Percentiles rank a stretch among this genome's conserved stretches.
These are phyloP conservation scores for Crassisporium funariophilum DNA, from an alignment of 768 basidiomycete genomes.

Conservation along the genomic window DNA sequence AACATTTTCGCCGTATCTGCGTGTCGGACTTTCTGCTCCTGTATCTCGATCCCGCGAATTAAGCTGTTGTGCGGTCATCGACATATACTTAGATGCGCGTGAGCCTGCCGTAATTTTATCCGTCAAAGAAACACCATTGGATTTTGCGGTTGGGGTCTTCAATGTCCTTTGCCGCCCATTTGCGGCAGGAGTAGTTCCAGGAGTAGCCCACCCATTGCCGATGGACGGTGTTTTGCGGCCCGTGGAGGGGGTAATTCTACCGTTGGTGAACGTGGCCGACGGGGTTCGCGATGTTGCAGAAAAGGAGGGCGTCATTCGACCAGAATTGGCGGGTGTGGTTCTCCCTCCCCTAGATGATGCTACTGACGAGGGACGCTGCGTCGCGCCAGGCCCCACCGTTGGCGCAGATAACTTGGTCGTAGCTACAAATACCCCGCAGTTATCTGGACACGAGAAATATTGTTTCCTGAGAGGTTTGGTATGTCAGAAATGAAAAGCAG, in stretches of 20 bases:
- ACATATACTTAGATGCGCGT: constrained; percentile 80
- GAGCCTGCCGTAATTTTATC: constrained; percentile 77
- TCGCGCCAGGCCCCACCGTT: constrained; percentile 58
- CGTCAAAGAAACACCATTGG: constrained; percentile 33
- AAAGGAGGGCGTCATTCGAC: constrained; percentile 53
- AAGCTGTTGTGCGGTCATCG: constrained; percentile 84
- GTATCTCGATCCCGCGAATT: constrained; percentile 42
- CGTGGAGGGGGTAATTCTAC: constrained; percentile 41
- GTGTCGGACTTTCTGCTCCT: constrained; percentile 33
- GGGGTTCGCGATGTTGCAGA: constrained; percentile 35
- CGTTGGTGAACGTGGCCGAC: constrained; percentile 39
- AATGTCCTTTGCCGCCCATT: constrained; percentile 28
- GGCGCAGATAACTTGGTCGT: constrained; percentile 78
- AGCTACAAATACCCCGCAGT: constrained; percentile 91
- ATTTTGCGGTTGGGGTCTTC: constrained; percentile 35
- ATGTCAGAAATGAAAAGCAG: constrained; percentile 7
- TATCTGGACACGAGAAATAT: constrained; percentile 84
- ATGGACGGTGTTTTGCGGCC: constrained; percentile 51
- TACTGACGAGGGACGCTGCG: constrained; percentile 72
- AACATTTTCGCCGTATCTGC: constrained; percentile 6
- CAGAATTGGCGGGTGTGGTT: constrained; percentile 57
- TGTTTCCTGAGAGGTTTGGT: constrained; percentile 49
- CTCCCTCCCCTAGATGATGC: constrained; percentile 71
- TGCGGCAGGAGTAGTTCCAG: constrained; percentile 39
- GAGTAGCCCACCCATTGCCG: constrained; percentile 38